Evolutionary conservation across 371 early-diverging fungal genomes (phyloP), one percentile per base, ranked within the genome.

Genomic region (Syncephalastrum monosporum): DNA sequence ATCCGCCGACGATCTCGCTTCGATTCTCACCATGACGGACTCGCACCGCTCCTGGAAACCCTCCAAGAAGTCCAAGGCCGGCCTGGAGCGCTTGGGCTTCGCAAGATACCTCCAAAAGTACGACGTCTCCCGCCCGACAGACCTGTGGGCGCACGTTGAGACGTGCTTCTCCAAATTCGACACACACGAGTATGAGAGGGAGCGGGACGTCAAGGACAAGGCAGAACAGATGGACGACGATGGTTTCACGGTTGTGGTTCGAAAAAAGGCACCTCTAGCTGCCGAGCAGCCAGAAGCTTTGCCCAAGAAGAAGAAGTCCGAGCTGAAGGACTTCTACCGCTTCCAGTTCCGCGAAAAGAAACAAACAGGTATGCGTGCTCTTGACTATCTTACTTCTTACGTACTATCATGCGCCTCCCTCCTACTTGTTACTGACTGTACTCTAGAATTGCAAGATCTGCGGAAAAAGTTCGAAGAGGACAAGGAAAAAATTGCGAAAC

Each of bases 281-380:
- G 75, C 79, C 6, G 89, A 85, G 59, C 38, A 33, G 16, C 75
- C 77, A 4, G 89, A 90, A 1, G 61, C 54, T 44, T 44, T 55
- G 19, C 24, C 53, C 2, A 69, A 68, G 45, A 69, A 71, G 54
- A 93, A 93, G 79, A 87, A 89, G 75, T 79, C 83, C 59, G 86
- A 88, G 68, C 75, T 89, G 47, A 81, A 81, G 45, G 90, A 95
- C 75, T 94, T 97, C 81, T 97, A 97, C 69, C 76, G 95, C 33
- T 97, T 95, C 90, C 97, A 96, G 77, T 78, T 89, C 81, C 87
- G 95, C 23, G 94, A 96, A 77, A 79, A 79, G 55, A 94, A 95
- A 69, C 79, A 90, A 53, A 86, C 92, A 62, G 84, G 92, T 92
- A 82, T 65, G 81, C 3, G 27, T 19, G 48, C 23, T 16, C 5